Conservation (phyloP, 73 alveolate genomes). For the Tetrahymena elliotti region DNA sequence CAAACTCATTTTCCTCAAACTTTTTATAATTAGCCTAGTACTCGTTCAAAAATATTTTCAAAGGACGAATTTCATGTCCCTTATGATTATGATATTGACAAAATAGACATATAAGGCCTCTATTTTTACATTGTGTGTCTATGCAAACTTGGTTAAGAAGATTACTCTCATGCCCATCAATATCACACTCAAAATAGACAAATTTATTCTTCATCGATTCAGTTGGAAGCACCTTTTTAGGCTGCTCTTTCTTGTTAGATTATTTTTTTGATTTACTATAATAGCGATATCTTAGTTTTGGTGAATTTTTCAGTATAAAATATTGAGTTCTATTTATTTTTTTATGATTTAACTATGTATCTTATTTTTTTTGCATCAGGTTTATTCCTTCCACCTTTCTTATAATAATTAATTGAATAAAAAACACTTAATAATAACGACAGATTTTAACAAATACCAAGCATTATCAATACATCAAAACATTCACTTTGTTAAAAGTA, state of each 20-base stretch:
- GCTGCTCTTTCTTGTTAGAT: not conserved
- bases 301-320: not conserved
- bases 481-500: not conserved
- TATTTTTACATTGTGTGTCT: not conserved
- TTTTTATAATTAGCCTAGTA: not conserved
- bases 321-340: not conserved
- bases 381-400: not conserved
- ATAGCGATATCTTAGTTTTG: not conserved
- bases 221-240: not conserved
- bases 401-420: not conserved
- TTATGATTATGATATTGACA: not conserved
- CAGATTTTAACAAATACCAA: not conserved
- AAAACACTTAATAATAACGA: not conserved
- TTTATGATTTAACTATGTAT: not conserved
- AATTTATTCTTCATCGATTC: not conserved
- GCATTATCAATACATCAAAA: not conserved
- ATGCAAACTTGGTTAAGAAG: not conserved
- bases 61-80: not conserved
- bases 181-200: not conserved
- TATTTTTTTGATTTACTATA: not conserved
- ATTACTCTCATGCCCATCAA: not conserved
- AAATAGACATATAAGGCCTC: not conserved
- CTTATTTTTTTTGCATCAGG: not conserved
- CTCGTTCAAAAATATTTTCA: not conserved
- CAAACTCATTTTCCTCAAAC: not conserved